Conservation (phyloP, 495 filamentous ascomycete species). For the Neurospora terricola region DNA sequence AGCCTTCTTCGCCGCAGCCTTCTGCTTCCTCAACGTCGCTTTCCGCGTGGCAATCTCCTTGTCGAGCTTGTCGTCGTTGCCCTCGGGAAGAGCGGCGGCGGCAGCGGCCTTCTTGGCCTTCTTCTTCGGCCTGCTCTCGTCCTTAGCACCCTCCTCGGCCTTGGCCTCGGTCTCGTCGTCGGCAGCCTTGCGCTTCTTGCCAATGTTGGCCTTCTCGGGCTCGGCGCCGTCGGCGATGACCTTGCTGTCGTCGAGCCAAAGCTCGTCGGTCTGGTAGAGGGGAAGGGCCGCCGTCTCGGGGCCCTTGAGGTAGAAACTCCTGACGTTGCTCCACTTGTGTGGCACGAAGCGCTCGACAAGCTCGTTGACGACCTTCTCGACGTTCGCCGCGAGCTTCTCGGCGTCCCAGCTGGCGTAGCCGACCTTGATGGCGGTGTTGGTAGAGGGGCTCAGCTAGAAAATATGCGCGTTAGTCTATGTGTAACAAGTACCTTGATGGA, state of each 20-base stretch:
- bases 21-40: conserved; percentile 49
- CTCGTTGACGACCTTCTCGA: conserved; percentile 56
- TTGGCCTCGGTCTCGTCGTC: conserved; percentile 28
- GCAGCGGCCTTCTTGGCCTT: conserved; percentile 38
- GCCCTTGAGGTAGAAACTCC: conserved; percentile 78
- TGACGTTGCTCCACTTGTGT: conserved; percentile 75
- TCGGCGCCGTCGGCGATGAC: conserved; percentile 55
- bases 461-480: background rate
- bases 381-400: conserved; percentile 69
- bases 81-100: conserved; percentile 21
- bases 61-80: conserved; percentile 46
- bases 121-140: conserved; percentile 38
- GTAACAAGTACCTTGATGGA: conserved; percentile 12
- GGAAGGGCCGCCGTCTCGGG: conserved; percentile 77
- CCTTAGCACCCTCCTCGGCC: conserved; percentile 35
- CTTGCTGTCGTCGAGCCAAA: conserved; percentile 77
- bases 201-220: conserved; percentile 45
- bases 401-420: conserved; percentile 63
- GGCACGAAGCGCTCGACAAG: conserved; percentile 69
- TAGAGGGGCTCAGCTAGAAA: conserved; percentile 18
- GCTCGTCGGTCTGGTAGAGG: conserved; percentile 80
- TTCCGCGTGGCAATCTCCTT: conserved; percentile 50
- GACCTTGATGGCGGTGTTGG: conserved; percentile 45
- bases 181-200: conserved; percentile 56
- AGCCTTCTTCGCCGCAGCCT: conserved; percentile 45